Evolutionary conservation across 306 rosid species (phyloP).

Genomic region (Glycine latifolia): DNA sequence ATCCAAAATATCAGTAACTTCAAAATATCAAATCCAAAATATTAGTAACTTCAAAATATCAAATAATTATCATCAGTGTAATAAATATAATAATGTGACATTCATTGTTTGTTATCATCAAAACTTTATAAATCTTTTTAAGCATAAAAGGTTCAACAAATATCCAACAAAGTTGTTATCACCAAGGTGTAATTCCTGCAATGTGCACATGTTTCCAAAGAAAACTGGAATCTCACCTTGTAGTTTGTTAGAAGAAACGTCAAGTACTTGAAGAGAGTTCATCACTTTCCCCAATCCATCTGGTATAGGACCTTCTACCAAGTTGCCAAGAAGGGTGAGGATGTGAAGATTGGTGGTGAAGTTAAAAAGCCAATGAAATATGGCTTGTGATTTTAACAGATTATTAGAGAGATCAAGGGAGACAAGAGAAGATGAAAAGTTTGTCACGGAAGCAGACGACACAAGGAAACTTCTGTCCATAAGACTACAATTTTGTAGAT

Average conservation of each 20-base stretch:
- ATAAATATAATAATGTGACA: too few species aligned
- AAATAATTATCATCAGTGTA: too few species aligned
- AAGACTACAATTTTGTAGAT: neutral
- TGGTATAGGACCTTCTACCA: constrained; percentile 3
- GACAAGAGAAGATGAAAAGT: constrained; percentile 8
- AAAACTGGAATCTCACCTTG: neutral
- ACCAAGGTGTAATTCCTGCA: neutral
- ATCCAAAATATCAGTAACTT: too few species aligned
- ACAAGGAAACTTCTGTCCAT: neutral
- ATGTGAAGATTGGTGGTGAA: constrained; percentile 4
- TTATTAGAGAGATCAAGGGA: neutral
- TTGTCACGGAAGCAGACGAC: neutral
- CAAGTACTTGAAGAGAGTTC: neutral
- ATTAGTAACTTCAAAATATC: too few species aligned
- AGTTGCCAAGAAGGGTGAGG: neutral
- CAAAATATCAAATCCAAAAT: too few species aligned
- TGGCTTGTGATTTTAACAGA: neutral
- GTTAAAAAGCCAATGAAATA: constrained; percentile 10
- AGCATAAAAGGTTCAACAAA: too few species aligned
- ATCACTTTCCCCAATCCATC: neutral
- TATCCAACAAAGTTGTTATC: too few species aligned
- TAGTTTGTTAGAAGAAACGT: neutral
- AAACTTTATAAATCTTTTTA: too few species aligned
- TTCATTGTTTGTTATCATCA: too few species aligned
- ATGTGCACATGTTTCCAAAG: neutral